These are phyloP conservation scores for Boletellus sp. DNA, from an alignment of 768 basidiomycete genomes.

Conservation along the genomic window DNA sequence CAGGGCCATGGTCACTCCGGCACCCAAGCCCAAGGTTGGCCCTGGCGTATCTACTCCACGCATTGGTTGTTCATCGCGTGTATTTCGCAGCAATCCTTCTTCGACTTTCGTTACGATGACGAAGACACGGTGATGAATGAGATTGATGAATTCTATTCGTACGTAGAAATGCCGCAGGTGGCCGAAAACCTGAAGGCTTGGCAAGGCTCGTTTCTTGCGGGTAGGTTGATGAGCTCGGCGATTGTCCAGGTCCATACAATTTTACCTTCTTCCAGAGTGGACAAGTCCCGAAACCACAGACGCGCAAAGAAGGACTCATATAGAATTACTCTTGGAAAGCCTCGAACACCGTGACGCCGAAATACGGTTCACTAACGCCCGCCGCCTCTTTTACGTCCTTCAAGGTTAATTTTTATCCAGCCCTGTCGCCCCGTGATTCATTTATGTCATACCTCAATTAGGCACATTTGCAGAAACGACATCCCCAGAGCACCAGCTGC, in stretches of 20 bases:
- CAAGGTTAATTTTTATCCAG: slow-evolving; percentile 57
- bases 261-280: slow-evolving; percentile 58
- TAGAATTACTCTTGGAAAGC: slow-evolving; percentile 79
- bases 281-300: slow-evolving; percentile 53
- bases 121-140: slow-evolving; percentile 95
- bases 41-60: slow-evolving; percentile 5
- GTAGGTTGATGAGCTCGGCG: slow-evolving; percentile 38
- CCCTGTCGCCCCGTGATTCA: not conserved
- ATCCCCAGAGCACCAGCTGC: slow-evolving; percentile 90
- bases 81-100: slow-evolving; percentile 68
- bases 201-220: slow-evolving; percentile 77
- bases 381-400: slow-evolving; percentile 83
- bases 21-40: slow-evolving; percentile 71
- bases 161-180: slow-evolving; percentile 90
- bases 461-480: slow-evolving; percentile 89
- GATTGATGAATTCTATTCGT: slow-evolving; percentile 97
- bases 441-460: slow-evolving; percentile 29
- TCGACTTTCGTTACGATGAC: slow-evolving; percentile 93
- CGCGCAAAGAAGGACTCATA: slow-evolving; percentile 61
- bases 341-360: slow-evolving; percentile 85
- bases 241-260: not conserved
- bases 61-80: slow-evolving; percentile 17
- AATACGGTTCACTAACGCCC: slow-evolving; percentile 81
- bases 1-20: slow-evolving; percentile 64
- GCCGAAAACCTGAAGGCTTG: slow-evolving; percentile 85